Conservation (phyloP, 495 filamentous ascomycete species). For the Aspergillus coremiiformis region DNA sequence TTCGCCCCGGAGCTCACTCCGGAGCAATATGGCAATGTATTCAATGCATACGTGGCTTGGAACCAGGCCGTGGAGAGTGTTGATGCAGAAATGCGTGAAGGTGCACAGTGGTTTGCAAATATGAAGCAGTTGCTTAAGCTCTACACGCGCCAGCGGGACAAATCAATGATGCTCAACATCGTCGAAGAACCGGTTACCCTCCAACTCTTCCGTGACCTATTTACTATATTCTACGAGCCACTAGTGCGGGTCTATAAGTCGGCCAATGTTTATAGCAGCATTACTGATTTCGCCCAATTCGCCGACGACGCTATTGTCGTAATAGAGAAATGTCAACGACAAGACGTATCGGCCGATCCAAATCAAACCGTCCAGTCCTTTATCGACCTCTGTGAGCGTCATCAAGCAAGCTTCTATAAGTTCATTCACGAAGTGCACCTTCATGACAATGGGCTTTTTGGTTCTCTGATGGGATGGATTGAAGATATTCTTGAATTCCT, state of each 20-base stretch:
- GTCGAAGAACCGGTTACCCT: slow-evolving; percentile 93
- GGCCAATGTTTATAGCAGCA: slow-evolving; percentile 92
- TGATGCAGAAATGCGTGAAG: slow-evolving; percentile 78
- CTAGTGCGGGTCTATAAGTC: slow-evolving; percentile 96
- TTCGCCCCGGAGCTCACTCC: slow-evolving; percentile 59
- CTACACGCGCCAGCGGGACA: slow-evolving; percentile 85
- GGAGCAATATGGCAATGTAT: slow-evolving; percentile 72
- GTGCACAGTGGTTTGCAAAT: slow-evolving; percentile 84
- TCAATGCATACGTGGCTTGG: slow-evolving; percentile 96
- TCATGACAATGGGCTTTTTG: slow-evolving; percentile 96
- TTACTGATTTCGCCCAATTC: slow-evolving; percentile 92
- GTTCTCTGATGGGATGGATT: slow-evolving; percentile 92
- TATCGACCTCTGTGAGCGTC: slow-evolving; percentile 91
- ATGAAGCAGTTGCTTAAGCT: slow-evolving; percentile 94
- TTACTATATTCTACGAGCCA: slow-evolving; percentile 98
- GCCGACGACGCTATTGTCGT: slow-evolving; percentile 86
- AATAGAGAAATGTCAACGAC: slow-evolving; percentile 80
- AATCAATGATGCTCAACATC: slow-evolving; percentile 91
- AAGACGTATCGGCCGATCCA: slow-evolving; percentile 88
- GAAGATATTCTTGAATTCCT: slow-evolving; percentile 95
- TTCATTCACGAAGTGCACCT: slow-evolving; percentile 97
- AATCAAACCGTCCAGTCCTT: slow-evolving; percentile 99
- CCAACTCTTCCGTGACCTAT: slow-evolving; percentile 88
- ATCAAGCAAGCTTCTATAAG: slow-evolving; percentile 96
- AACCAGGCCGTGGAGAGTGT: slow-evolving; percentile 88